Evolutionary conservation across 2,329 filamentous ascomycete species (phyloP).

Genomic region (Nigrospora sphaerica): DNA sequence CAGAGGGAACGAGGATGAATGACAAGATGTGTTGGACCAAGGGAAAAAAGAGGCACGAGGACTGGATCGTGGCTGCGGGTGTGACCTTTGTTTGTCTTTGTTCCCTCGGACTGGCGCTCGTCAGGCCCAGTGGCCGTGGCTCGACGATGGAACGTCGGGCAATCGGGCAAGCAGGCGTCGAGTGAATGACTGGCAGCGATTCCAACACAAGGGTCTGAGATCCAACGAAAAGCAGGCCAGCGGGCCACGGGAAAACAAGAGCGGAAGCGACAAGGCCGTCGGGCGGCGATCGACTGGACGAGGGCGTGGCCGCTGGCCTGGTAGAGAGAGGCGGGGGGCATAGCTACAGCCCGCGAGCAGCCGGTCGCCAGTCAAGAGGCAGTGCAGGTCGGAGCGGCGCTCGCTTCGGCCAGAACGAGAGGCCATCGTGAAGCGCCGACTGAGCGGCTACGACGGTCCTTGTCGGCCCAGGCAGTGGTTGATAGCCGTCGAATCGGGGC

Average conservation of each 20-base stretch:
- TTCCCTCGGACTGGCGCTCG: not conserved
- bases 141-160: too few species aligned
- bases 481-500: not conserved
- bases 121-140: not conserved
- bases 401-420: not conserved
- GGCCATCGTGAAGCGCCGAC: slow-evolving; percentile 1
- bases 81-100: slow-evolving; percentile 1
- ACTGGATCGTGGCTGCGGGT: not conserved
- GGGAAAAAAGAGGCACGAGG: not conserved
- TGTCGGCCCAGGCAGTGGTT: slow-evolving; percentile 1
- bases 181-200: not conserved
- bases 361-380: not conserved
- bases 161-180: not conserved
- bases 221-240: not conserved
- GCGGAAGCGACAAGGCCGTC: not conserved
- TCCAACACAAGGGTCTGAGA: not conserved
- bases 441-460: not conserved
- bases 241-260: not conserved
- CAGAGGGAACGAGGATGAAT: not conserved
- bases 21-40: not conserved
- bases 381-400: not conserved
- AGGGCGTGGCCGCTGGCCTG: too few species aligned
- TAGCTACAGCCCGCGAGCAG: too few species aligned
- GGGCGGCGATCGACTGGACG: not conserved
- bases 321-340: too few species aligned